Conservation (phyloP, 371 early-diverging fungal genomes). For the Chytridium lagenaria region DNA sequence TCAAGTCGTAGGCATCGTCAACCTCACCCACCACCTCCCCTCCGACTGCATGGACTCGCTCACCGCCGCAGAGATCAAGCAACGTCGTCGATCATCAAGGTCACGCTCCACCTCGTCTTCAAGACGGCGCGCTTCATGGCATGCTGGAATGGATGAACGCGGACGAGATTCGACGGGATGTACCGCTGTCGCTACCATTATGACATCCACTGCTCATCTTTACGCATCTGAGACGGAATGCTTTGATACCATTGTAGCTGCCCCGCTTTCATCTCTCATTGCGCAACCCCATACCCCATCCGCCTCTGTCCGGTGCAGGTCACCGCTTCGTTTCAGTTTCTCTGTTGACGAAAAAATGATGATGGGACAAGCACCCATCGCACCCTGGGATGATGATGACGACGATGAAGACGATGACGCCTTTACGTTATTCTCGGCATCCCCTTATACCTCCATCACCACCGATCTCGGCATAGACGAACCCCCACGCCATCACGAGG, state of each 20-base stretch:
- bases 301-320: constrained; percentile 2
- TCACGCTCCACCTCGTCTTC: background rate
- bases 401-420: too few relatives aligned
- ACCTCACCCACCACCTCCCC: background rate
- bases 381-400: too few relatives aligned
- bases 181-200: background rate
- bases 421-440: too few relatives aligned
- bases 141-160: background rate
- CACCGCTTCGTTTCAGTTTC: background rate
- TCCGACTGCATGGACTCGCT: background rate
- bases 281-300: too few relatives aligned
- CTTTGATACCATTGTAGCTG: too few relatives aligned
- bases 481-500: too few relatives aligned
- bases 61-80: background rate
- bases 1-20: background rate
- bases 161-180: background rate
- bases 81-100: background rate
- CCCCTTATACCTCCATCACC: too few relatives aligned
- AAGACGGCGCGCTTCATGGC: background rate
- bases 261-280: too few relatives aligned
- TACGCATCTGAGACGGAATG: background rate
- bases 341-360: background rate
- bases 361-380: too few relatives aligned
- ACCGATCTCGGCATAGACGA: too few relatives aligned
- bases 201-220: background rate